Percentiles rank a stretch among this genome's conserved stretches.
Evolutionary conservation across 768 basidiomycete genomes (phyloP).

Genomic region (Dentipellis fragilis): DNA sequence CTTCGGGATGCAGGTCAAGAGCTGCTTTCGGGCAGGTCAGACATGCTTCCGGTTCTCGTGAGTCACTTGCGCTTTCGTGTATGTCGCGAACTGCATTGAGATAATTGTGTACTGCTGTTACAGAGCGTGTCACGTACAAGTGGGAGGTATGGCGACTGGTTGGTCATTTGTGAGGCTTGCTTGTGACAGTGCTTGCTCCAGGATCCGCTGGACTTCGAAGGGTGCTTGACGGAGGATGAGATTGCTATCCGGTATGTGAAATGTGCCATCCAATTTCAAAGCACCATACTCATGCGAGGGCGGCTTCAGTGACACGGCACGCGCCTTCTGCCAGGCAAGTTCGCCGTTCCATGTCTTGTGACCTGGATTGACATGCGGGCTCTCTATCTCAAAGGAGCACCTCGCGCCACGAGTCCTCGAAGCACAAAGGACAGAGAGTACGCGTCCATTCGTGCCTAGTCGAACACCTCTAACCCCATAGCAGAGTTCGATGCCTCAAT

Average conservation of each 20-base stretch:
- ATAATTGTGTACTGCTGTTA: no score
- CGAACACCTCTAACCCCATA: not conserved
- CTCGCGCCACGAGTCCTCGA: constrained; percentile 83
- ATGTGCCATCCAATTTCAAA: not conserved
- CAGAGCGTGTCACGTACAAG: constrained; percentile 7
- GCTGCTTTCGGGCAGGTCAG: no score
- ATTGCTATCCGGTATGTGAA: constrained; percentile 64
- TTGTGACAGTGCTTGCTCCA: constrained; percentile 17
- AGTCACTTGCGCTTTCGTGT: no score
- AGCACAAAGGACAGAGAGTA: constrained; percentile 83
- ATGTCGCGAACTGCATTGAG: no score
- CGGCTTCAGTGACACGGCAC: constrained; percentile 59
- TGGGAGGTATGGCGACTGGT: constrained; percentile 18
- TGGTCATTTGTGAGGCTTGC: not conserved
- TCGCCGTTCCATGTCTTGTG: not conserved
- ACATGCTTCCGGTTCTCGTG: no score
- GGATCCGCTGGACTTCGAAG: constrained; percentile 80
- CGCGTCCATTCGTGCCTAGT: constrained; percentile 9
- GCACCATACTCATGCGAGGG: constrained; percentile 1
- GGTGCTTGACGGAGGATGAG: constrained; percentile 83
- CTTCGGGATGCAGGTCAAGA: no score
- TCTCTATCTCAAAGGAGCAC: constrained; percentile 45
- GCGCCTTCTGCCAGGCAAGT: constrained; percentile 68
- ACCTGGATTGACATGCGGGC: not conserved
- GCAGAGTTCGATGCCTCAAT: constrained; percentile 70